phyloP scores from a whole-genome alignment of 192 early-diverging fungal species.

The Glomus cerebriforme region DNA sequence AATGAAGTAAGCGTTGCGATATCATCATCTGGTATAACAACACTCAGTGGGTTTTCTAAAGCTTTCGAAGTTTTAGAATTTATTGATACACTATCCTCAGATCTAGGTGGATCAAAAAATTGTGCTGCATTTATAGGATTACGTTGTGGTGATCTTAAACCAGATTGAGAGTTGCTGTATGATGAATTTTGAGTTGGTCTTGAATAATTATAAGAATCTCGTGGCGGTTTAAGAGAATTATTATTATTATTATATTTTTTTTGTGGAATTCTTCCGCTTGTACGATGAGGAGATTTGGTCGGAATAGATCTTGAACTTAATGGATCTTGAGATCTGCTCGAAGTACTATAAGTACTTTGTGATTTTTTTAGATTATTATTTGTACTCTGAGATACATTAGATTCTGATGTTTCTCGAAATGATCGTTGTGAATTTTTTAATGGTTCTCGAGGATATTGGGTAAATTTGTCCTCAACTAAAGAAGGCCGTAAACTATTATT shows the following conservation, averaged over 20 bases:
- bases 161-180: not conserved
- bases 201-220: not conserved
- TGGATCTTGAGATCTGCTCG: no score
- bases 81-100: not conserved
- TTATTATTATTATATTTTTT: not conserved
- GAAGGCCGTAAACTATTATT: not conserved
- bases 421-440: not conserved
- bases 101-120: no score
- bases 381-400: not conserved
- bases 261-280: not conserved
- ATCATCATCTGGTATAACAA: conserved; percentile 20
- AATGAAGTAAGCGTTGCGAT: not conserved
- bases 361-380: not conserved
- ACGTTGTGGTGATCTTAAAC: not conserved
- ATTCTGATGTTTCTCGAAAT: not conserved
- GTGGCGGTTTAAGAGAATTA: not conserved
- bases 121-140: not conserved
- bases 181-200: not conserved
- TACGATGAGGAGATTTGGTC: not conserved
- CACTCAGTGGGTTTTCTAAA: not conserved
- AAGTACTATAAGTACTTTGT: no score
- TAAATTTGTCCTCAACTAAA: not conserved
- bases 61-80: no score
- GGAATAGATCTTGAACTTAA: not conserved
- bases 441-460: not conserved